phyloP scores from a whole-genome alignment of 2,329 filamentous ascomycete species.

The Arthroderma sp. region DNA sequence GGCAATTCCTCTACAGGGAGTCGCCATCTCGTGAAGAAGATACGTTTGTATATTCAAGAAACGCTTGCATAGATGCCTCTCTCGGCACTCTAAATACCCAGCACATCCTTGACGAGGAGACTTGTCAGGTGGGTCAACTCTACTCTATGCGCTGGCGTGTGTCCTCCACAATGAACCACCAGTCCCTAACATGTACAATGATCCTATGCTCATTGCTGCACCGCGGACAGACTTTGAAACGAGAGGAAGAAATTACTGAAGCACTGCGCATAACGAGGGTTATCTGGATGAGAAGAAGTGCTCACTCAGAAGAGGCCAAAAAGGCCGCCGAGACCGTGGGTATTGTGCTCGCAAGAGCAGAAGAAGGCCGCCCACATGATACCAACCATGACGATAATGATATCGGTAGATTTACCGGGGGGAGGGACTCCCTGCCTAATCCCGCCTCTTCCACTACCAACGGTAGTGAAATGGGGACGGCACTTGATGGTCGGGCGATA shows the following conservation, averaged over 20 bases:
- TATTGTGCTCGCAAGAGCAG: not conserved
- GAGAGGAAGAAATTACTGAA: slow-evolving; percentile 13
- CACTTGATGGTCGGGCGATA: not conserved
- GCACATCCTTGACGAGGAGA: slow-evolving; percentile 38
- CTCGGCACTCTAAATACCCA: slow-evolving; percentile 38
- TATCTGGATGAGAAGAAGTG: not conserved
- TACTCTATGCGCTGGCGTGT: slow-evolving; percentile 45
- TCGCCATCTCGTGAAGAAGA: slow-evolving; percentile 3
- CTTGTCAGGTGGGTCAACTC: slow-evolving; percentile 42
- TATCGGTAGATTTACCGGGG: not conserved
- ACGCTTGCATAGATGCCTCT: slow-evolving; percentile 37
- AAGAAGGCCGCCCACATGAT: not conserved
- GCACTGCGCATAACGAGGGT: slow-evolving; percentile 8
- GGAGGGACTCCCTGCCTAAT: not conserved
- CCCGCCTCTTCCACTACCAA: not conserved
- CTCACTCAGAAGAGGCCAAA: not conserved
- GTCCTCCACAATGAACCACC: slow-evolving; percentile 45
- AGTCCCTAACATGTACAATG: slow-evolving; percentile 49
- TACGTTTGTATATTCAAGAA: slow-evolving; percentile 26
- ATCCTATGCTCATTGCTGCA: slow-evolving; percentile 37
- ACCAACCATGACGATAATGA: not conserved
- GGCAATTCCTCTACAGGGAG: slow-evolving; percentile 11
- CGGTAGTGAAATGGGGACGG: not conserved
- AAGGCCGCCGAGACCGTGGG: not conserved
- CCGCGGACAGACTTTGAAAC: slow-evolving; percentile 5